Evolutionary conservation across 176 grass and related monocot species (phyloP), one percentile per base, ranked within the genome.

Genomic region (Cenchrus americanus): DNA sequence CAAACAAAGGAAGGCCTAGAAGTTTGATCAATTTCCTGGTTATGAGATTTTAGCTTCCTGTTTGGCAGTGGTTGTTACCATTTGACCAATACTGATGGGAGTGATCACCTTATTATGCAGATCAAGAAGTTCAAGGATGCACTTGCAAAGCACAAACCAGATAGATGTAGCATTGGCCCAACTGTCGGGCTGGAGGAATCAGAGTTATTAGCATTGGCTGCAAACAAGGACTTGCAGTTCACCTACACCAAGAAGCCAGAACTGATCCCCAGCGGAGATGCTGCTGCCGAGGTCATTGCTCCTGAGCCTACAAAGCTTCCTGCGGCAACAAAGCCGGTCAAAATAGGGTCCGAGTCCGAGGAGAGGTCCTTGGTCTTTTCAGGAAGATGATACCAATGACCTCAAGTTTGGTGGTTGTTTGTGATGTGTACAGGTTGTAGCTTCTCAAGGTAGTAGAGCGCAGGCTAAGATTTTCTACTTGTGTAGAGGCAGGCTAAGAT

Each of bases 71-170:
- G 14, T 66, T 17, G 26, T 55, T 48, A 37, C 48, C 17, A 55
- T 87, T 67, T 75, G 37, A 66, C 59, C 3, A 37, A 8, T 67
- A 8, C 80, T 92, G 8, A 86, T 41, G 18, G 22, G 14, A 24
- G 2, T 73, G 30, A 3, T 66, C 6, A 53, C 17, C 50, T 77
- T 2, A 32, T 0, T 84, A 3, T 92, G 84, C 91, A 99, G 96
- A 99, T 99, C 64, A 96, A 99, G 81, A 99, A 96, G 77, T 99
- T 99, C 49, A 96, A 63, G 68, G 93, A 99, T 76, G 89, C 91
- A 4, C 92, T 99, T 85, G 91, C 93, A 27, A 99, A 99, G 86
- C 96, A 99, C 84, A 90, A 73, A 44, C 91, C 96, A n/a, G 93
- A 92, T 8, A 90, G 87, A 59, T 96, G 93, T 71, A 92, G 91